Conservation (phyloP, 768 basidiomycete species). For the Chiua virens region DNA sequence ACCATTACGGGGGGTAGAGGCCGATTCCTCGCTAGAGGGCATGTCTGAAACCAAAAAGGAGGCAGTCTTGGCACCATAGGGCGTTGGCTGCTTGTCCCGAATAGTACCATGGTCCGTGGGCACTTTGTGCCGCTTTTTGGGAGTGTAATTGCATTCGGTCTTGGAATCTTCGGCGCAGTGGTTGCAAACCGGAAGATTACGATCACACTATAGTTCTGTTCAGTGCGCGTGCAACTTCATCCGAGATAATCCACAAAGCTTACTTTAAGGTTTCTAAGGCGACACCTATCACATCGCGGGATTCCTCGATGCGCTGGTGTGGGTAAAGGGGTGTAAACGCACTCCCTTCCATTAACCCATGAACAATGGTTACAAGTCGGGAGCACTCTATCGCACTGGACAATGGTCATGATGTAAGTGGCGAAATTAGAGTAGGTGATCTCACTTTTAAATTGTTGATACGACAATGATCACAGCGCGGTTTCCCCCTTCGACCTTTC, state of each 20-base stretch:
- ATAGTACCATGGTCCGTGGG: constrained; percentile 41
- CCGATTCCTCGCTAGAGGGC: constrained; percentile 32
- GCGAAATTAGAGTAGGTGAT: constrained; percentile 7
- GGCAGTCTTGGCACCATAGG: constrained; percentile 48
- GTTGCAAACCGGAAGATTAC: constrained; percentile 70
- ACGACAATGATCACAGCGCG: constrained; percentile 73
- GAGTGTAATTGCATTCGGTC: constrained; percentile 69
- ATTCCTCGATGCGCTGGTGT: constrained; percentile 77
- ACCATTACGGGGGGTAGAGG: constrained; percentile 12
- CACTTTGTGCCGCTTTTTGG: constrained; percentile 64
- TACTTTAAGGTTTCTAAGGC: constrained; percentile 65
- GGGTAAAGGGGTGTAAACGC: constrained; percentile 71
- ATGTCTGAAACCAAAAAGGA: constrained; percentile 47
- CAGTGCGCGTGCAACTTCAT: not conserved
- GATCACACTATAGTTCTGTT: constrained; percentile 53
- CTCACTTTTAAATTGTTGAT: constrained; percentile 69
- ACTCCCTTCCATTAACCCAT: constrained; percentile 62
- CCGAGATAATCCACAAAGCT: constrained; percentile 13
- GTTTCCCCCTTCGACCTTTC: constrained; percentile 74
- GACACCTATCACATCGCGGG: constrained; percentile 71
- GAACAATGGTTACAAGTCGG: constrained; percentile 73
- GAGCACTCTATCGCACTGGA: constrained; percentile 67
- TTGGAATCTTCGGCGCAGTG: constrained; percentile 55
- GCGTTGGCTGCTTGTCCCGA: constrained; percentile 37
- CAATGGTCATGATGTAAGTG: constrained; percentile 12